Evolutionary conservation across 2,329 filamentous ascomycete genomes (phyloP), one percentile per base, ranked within the genome.

Genomic region (Fusarium solani-melongenae): DNA sequence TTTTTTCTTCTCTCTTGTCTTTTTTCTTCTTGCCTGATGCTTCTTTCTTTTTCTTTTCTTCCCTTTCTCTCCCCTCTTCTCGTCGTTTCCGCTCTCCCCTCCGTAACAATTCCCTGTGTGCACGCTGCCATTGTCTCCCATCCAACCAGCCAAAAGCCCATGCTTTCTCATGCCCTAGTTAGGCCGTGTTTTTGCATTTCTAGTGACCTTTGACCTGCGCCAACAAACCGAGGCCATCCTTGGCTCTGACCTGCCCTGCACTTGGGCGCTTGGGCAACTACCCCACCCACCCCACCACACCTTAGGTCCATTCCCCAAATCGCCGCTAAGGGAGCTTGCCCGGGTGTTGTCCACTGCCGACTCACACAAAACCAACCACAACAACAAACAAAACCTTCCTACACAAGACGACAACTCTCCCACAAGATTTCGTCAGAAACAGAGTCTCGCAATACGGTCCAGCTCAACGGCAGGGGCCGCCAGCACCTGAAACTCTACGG

Each of bases 241-340:
- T 60, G 62, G 39, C 56, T 58, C 44, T 33, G 59, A 39, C 9
- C 59, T 68, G 71, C 38, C 57, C 34, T 60, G 57, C 34, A 8
- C 34, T 36, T 36, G n/a, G 41, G 41, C 39, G 15, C 27, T 61
- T 57, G 57, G 68, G 65, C 63, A 59, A 51, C 62, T 72, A 61
- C 64, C 66, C 69, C 75, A 74, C 66, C 69, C 75, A 74, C 74
- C 62, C 74, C 60, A 66, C 65, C 68, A 73, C 74, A 67, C 65
- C 66, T 53, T 66, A 31, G 9, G 29, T 10, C 56, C 51, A 60
- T 60, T 55, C 34, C 63, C 64, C 65, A 60, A 64, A 70, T 76
- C 71, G 74, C 74, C 74, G 64, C 74, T 77, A 76, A 74, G 63
- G 69, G 69, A 70, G 60, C 46, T 51, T 51, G 46, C 24, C 64